phyloP scores from a whole-genome alignment of 1,139 yeast species.

The Blastobotrys ciferrii region DNA sequence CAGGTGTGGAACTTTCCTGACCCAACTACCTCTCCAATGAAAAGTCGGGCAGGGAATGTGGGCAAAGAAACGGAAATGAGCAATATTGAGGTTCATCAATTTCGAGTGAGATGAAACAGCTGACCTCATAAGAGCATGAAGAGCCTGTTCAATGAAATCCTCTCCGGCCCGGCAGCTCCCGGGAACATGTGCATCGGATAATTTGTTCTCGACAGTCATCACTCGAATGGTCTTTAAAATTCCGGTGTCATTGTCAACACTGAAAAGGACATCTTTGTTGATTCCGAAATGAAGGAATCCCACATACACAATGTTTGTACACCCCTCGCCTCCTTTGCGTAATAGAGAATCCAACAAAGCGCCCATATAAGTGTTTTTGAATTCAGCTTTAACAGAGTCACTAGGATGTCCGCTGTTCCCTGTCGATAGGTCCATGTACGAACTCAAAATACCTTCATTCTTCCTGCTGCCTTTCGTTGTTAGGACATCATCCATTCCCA shows the following conservation, averaged over 20 bases:
- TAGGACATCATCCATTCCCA: no score
- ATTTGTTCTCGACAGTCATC: neutral
- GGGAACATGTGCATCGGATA: neutral
- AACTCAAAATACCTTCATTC: no score
- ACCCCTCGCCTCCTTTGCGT: neutral
- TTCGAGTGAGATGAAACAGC: neutral
- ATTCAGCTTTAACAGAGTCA: neutral
- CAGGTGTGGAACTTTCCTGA: no score
- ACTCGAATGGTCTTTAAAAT: neutral
- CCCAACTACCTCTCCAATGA: neutral
- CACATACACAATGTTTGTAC: neutral
- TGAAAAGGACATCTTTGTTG: neutral
- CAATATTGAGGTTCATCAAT: neutral
- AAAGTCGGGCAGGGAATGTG: neutral
- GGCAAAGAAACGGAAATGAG: neutral
- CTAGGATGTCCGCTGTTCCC: no score
- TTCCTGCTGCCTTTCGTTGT: no score
- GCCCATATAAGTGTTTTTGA: neutral
- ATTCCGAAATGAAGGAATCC: neutral
- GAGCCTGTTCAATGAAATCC: neutral
- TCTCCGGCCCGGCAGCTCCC: neutral
- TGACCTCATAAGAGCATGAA: neutral
- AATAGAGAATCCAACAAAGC: neutral
- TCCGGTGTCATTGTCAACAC: neutral
- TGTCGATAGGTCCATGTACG: no score